Evolutionary conservation across 1,139 yeast species (phyloP).

Genomic region (Debaryomyces udenii): DNA sequence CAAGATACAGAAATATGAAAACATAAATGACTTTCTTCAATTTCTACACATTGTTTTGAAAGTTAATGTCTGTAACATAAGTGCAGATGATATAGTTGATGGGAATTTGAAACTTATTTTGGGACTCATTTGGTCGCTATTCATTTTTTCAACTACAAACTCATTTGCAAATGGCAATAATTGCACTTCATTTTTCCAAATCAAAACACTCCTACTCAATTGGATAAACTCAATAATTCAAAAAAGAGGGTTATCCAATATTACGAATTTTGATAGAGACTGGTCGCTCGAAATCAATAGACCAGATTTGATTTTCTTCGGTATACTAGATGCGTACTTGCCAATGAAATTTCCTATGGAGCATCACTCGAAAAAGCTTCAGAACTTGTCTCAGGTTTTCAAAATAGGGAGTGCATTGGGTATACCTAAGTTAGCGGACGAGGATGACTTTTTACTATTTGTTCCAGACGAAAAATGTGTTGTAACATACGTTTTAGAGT

Average conservation of each 20-base stretch:
- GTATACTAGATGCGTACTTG: slow-evolving; percentile 26
- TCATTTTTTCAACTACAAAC: slow-evolving; percentile 50
- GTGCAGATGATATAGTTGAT: slow-evolving; percentile 69
- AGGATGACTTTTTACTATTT: slow-evolving; percentile 55
- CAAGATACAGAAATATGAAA: slow-evolving; percentile 64
- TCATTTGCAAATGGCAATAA: slow-evolving; percentile 30
- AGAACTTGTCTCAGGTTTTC: slow-evolving; percentile 26
- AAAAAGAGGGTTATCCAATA: slow-evolving; percentile 20
- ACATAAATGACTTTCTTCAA: slow-evolving; percentile 58
- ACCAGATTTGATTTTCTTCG: slow-evolving; percentile 31
- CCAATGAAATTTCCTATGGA: slow-evolving; percentile 23
- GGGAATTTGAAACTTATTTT: slow-evolving; percentile 65
- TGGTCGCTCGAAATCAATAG: slow-evolving; percentile 40
- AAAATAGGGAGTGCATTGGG: slow-evolving; percentile 43
- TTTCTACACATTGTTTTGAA: slow-evolving; percentile 54
- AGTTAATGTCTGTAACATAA: slow-evolving; percentile 58
- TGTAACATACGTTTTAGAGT: slow-evolving; percentile 66
- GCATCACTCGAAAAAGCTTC: slow-evolving; percentile 26
- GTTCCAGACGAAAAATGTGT: slow-evolving; percentile 68
- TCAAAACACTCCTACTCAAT: slow-evolving; percentile 33
- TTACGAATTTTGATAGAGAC: slow-evolving; percentile 39
- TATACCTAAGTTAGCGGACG: slow-evolving; percentile 60
- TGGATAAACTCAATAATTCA: slow-evolving; percentile 37
- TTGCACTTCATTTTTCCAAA: slow-evolving; percentile 36
- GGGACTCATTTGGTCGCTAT: slow-evolving; percentile 68